A percentile compares a stretch with the other conserved stretches of the same genome.
Evolutionary conservation across 495 filamentous ascomycete genomes (phyloP).

Genomic region (Xylaria palmicola): DNA sequence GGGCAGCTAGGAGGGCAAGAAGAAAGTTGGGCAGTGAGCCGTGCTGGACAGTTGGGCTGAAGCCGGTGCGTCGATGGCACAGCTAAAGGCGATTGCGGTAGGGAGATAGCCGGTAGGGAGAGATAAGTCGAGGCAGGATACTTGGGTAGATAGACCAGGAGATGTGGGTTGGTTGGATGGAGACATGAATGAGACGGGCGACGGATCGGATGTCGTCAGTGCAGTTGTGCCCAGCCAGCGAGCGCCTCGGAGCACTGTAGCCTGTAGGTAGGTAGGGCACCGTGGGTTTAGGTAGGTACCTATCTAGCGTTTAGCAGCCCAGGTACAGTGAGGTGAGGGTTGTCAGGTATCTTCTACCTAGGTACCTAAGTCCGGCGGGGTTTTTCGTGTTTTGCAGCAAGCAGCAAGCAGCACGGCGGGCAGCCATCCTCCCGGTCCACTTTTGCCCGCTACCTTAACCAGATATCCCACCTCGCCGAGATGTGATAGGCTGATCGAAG

Average conservation of each 20-base stretch:
- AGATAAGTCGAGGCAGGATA: background rate
- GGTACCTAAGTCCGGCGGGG: slow-evolving; percentile 6
- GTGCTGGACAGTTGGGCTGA: background rate
- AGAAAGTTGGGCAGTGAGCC: background rate
- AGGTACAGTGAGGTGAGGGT: too few relatives aligned
- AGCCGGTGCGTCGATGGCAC: slow-evolving; percentile 2
- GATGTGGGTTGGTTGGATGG: slow-evolving; percentile 4
- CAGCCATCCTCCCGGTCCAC: slow-evolving; percentile 5
- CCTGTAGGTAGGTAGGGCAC: background rate
- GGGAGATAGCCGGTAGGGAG: too few relatives aligned
- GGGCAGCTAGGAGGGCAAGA: background rate
- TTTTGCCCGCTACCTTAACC: slow-evolving; percentile 15
- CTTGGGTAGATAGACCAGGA: background rate
- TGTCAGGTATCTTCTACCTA: background rate
- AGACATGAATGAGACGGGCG: slow-evolving; percentile 1
- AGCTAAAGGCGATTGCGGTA: background rate
- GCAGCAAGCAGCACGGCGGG: background rate
- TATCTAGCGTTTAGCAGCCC: too few relatives aligned
- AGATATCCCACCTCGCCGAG: background rate
- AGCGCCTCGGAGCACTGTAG: background rate
- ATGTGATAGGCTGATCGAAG: slow-evolving; percentile 15
- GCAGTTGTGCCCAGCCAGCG: background rate
- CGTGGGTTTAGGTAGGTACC: too few relatives aligned
- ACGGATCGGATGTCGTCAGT: slow-evolving; percentile 14
- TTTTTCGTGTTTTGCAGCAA: slow-evolving; percentile 10